Evolutionary conservation across 1,284 basidiomycete species (phyloP), one percentile per base, ranked within the genome.

Genomic region (Mycosarcoma mackinlayi): DNA sequence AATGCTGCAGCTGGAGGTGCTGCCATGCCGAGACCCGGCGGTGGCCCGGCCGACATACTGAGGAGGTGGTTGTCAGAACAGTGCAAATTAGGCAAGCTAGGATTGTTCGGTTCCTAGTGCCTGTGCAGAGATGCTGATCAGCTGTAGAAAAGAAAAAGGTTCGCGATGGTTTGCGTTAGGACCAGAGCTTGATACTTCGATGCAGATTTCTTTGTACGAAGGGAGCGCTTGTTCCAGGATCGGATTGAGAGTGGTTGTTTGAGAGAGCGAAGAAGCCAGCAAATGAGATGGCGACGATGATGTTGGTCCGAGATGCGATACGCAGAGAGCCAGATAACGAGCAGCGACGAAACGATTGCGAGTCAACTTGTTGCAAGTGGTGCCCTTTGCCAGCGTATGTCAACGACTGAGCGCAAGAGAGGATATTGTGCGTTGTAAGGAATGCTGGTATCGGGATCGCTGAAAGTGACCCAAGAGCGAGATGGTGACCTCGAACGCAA

Each of bases 1-100:
- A 72, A 41, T 41, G 68, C 54, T 45, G 68, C 42, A 14, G 63
- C 63, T 53, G 68, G 47, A 35, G 62, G 59, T 47, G 64, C 59
- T 57, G 54, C 51, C 24, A 57, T 57, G 60, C 69, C 69, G 48
- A 72, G 64, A 41, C 69, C 69, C 2, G 69, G 69, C 39, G 69
- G 69, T 28, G 69, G 69, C 51, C 69, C 65, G 47, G 65, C 65
- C 58, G 65, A 54, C 65, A 68, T 68, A 55, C 24, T 58, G 37
- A 14, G 21, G n/a, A 19, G 4, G 18, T 25, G 16, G 18, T 6
- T 5, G 23, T 48, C n/a, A 47, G 57, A 55, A 55, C 47, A 52
- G 48, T 11, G 19, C 21, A 21, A 13, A 39, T n/a, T 30, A 53
- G 55, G 54, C 49, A 37, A 24, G 37, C 44, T 53, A 52, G 58